Conservation (phyloP, 164 flowering plant genomes). For the Taxillus chinensis region DNA sequence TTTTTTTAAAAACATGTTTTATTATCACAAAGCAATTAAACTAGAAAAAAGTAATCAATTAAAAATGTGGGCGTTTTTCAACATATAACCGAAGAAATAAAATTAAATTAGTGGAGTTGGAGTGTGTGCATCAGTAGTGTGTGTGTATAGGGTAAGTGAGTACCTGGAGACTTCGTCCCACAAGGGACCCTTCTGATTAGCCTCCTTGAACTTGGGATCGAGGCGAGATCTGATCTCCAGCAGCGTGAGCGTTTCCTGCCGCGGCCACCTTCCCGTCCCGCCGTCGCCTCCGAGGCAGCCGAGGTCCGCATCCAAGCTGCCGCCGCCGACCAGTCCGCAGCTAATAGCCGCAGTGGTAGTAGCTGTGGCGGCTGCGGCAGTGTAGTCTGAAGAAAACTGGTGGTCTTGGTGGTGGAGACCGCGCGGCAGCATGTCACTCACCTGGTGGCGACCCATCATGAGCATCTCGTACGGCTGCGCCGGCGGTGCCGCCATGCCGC, state of each 20-base stretch:
- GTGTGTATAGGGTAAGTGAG: not conserved
- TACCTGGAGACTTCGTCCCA: conserved; percentile 99
- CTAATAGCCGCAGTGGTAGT: conserved; percentile 6
- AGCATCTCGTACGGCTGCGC: conserved; percentile 33
- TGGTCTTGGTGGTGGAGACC: conserved; percentile 9
- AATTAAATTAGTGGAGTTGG: too few relatives aligned
- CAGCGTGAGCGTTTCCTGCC: conserved; percentile 86
- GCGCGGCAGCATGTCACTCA: conserved; percentile 13
- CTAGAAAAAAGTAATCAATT: too few relatives aligned
- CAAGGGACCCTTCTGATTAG: conserved; percentile 90
- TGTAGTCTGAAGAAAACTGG: not conserved
- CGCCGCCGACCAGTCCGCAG: too few relatives aligned
- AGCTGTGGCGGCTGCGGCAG: conserved; percentile 9
- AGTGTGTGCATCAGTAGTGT: too few relatives aligned
- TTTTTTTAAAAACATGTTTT: too few relatives aligned
- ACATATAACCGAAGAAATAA: too few relatives aligned
- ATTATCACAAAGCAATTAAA: too few relatives aligned
- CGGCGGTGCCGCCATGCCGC: conserved; percentile 4
- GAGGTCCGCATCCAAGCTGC: conserved; percentile 27
- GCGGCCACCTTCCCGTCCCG: conserved; percentile 80
- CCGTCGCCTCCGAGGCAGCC: conserved; percentile 29
- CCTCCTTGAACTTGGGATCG: conserved; percentile 82
- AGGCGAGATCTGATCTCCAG: conserved; percentile 90
- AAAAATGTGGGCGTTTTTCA: too few relatives aligned
- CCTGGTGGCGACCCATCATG: conserved; percentile 24